Conservation (phyloP, 345 rosid genomes). For the Cardamine chenopodiifolia region DNA sequence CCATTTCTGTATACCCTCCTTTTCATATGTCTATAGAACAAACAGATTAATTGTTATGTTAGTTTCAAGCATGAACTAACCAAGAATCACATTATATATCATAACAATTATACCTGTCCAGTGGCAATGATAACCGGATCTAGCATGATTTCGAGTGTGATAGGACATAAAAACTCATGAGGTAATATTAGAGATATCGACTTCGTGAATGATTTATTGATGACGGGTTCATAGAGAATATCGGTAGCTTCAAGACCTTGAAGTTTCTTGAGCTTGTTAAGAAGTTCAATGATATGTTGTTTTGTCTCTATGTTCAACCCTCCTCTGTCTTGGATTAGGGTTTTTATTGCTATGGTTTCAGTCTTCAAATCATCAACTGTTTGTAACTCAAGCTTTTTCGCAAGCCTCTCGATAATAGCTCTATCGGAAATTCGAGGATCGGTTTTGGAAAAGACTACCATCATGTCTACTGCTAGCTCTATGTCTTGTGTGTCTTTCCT, state of each 20-base stretch:
- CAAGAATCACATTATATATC: background rate
- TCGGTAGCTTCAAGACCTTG: constrained; percentile 59
- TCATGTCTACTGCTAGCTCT: constrained; percentile 79
- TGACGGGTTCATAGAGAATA: constrained; percentile 44
- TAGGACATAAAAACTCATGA: constrained; percentile 77
- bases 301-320: constrained; percentile 44
- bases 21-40: constrained; percentile 64
- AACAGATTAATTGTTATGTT: background rate
- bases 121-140: constrained; percentile 79
- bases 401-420: constrained; percentile 71
- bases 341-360: constrained; percentile 61
- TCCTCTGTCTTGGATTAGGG: constrained; percentile 52
- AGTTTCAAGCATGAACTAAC: background rate
- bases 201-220: constrained; percentile 47
- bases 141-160: constrained; percentile 74
- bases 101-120: constrained; percentile 66
- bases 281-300: constrained; percentile 61
- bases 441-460: constrained; percentile 65
- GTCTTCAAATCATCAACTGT: constrained; percentile 55
- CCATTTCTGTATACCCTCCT: constrained; percentile 78
- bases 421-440: constrained; percentile 67
- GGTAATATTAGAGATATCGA: constrained; percentile 60
- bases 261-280: constrained; percentile 63
- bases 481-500: constrained; percentile 82
- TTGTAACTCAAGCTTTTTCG: constrained; percentile 69